Conservation (phyloP, 2,329 filamentous ascomycete species). For the Diaporthe vaccinii region DNA sequence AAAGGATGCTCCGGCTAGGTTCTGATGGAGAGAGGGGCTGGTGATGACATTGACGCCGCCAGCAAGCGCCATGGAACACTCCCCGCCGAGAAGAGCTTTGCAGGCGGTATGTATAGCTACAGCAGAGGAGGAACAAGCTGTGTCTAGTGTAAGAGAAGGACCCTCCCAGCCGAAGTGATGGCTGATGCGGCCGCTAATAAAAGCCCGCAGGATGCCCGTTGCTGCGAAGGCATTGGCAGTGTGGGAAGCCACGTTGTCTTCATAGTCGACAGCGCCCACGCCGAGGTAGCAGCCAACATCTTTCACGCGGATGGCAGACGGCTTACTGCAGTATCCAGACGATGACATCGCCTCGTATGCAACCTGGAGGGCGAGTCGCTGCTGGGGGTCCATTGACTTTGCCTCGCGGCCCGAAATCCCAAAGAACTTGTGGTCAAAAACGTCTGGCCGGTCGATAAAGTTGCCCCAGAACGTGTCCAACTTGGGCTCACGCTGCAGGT, state of each 20-base stretch:
- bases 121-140: constrained; percentile 54
- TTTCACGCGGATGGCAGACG: constrained; percentile 40
- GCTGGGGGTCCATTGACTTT: constrained; percentile 48
- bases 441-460: constrained; percentile 27
- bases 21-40: constrained; percentile 46
- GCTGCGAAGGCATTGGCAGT: constrained; percentile 33
- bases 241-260: constrained; percentile 28
- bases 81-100: constrained; percentile 45
- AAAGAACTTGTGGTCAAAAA: constrained; percentile 47
- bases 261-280: constrained; percentile 36
- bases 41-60: constrained; percentile 58
- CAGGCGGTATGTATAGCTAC: constrained; percentile 52
- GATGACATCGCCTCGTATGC: constrained; percentile 48
- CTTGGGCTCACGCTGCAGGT: constrained; percentile 7
- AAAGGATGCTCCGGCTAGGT: constrained; percentile 55
- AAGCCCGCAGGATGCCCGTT: constrained; percentile 44
- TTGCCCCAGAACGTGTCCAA: constrained; percentile 26
- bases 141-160: constrained; percentile 56
- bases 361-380: constrained; percentile 48
- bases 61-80: constrained; percentile 52
- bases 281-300: constrained; percentile 47
- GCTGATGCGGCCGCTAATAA: constrained; percentile 52
- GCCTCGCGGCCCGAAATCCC: constrained; percentile 44
- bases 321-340: constrained; percentile 29
- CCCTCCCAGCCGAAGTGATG: constrained; percentile 59